Conservation (phyloP, 2,329 filamentous ascomycete species). For the Dothiorella sarmentorum region DNA sequence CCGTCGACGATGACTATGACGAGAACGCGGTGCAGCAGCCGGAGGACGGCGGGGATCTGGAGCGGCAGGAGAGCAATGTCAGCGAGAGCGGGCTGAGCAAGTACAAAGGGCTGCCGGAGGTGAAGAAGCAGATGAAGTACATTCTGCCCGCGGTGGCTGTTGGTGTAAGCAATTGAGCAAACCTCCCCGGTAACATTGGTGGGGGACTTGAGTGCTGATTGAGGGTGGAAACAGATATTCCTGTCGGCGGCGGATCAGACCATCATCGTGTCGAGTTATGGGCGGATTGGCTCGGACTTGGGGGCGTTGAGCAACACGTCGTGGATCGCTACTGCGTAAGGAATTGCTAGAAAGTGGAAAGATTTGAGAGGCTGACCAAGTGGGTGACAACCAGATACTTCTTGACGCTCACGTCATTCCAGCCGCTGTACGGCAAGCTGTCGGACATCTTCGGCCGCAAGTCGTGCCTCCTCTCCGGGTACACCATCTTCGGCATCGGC, state of each 20-base stretch:
- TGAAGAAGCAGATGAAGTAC: slow-evolving; percentile 51
- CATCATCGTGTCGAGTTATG: slow-evolving; percentile 73
- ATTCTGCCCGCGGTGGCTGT: slow-evolving; percentile 61
- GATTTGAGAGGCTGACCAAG: not conserved
- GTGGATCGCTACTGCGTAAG: slow-evolving; percentile 65
- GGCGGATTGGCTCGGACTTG: slow-evolving; percentile 71
- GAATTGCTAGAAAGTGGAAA: not conserved
- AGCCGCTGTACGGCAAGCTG: slow-evolving; percentile 70
- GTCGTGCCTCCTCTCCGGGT: slow-evolving; percentile 61
- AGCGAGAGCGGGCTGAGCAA: slow-evolving; percentile 26
- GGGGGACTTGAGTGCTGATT: not conserved
- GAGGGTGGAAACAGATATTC: slow-evolving; percentile 54
- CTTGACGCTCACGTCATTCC: slow-evolving; percentile 69
- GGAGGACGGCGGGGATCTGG: slow-evolving; percentile 32
- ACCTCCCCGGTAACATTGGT: not conserved
- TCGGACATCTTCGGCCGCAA: slow-evolving; percentile 71
- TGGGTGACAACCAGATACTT: slow-evolving; percentile 56
- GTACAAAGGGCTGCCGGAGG: slow-evolving; percentile 47
- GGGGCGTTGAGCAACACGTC: slow-evolving; percentile 70
- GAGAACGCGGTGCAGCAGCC: slow-evolving; percentile 20
- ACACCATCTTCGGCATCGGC: slow-evolving; percentile 62
- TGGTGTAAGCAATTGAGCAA: slow-evolving; percentile 50
- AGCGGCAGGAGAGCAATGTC: slow-evolving; percentile 33
- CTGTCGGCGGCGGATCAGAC: slow-evolving; percentile 73
- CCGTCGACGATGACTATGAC: slow-evolving; percentile 26